Evolutionary conservation across 805 yeast genomes (phyloP), one percentile per base, ranked within the genome.

Genomic region (Saturnispora serradocipensis): DNA sequence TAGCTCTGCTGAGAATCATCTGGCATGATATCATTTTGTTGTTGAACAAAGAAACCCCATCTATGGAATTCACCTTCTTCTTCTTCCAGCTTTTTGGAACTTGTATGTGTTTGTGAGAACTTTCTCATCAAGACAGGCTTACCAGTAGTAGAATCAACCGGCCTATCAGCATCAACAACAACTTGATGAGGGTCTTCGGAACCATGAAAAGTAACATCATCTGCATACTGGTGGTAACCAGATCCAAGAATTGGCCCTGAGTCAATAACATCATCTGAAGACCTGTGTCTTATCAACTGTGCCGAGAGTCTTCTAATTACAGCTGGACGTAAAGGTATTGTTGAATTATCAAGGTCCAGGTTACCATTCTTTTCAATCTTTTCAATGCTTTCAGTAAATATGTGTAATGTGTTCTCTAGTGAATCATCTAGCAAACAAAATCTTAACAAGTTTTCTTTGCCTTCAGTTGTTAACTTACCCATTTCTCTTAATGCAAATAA

Each of bases 21-120:
- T 5, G 69, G 66, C 58, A 66, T 56, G 4, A 63, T 53, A 25
- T 64, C 60, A 49, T 65, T 62, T 54, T 83, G 79, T 61, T 81
- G 87, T 62, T 82, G 86, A 57, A 88, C 82, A 60, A 80, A 86
- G 61, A 81, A 80, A 18, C 95, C 95, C 82, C 88, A 81, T 68
- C 85, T 81, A 66, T 87, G 96, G 56, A 88, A 76, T 61, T 86
- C 95, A 59, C 97, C 97, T 71, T 89, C 97, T 64, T 89, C 97
- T 54, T 82, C 82, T 63, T 88, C 96, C 65, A 86, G 88, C 56
- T 77, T 78, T 64, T 80, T 83, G 15, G 89, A 88, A 60, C 85
- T 81, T 10, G 77, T 59, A 9, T 86, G 76, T 1, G 86, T 82
- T 56, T 79, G 84, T 0, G 88, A 81, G 5, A 78, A 69, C 5